Percentiles rank a stretch among this genome's conserved stretches.
Evolutionary conservation across 768 basidiomycete genomes (phyloP).

Genomic region (Symmetrospora coprosmae): DNA sequence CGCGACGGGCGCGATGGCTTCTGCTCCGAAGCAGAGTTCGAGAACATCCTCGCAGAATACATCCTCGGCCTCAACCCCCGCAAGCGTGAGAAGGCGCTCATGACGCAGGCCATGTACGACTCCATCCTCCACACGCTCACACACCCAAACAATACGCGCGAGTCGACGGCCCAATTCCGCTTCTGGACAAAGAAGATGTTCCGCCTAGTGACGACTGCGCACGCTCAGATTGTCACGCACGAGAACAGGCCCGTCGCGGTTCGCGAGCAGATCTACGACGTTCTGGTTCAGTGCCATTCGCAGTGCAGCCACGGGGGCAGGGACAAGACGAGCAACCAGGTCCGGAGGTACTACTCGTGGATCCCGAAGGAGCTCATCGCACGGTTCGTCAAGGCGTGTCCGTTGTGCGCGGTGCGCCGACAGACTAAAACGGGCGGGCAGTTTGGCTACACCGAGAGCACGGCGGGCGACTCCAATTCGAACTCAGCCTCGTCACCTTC

Average conservation of each 20-base stretch:
- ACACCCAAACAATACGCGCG: slow-evolving; percentile 40
- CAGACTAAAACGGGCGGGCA: slow-evolving; percentile 6
- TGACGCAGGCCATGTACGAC: slow-evolving; percentile 57
- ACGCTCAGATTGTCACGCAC: slow-evolving; percentile 48
- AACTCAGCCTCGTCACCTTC: too few relatives aligned
- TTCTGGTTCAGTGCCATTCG: slow-evolving; percentile 59
- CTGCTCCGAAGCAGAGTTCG: slow-evolving; percentile 51
- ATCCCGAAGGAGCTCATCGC: slow-evolving; percentile 68
- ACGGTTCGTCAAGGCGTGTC: slow-evolving; percentile 63
- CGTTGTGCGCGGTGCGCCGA: slow-evolving; percentile 45
- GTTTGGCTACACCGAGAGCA: too few relatives aligned
- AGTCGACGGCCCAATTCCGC: slow-evolving; percentile 54
- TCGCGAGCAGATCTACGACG: slow-evolving; percentile 61
- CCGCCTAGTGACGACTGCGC: slow-evolving; percentile 28
- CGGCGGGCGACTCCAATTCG: too few relatives aligned
- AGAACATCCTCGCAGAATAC: slow-evolving; percentile 49
- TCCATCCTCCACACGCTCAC: slow-evolving; percentile 56
- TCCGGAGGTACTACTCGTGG: slow-evolving; percentile 62
- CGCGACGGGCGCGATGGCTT: slow-evolving; percentile 41
- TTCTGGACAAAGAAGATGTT: slow-evolving; percentile 80
- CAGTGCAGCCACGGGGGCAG: slow-evolving; percentile 57
- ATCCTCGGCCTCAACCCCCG: slow-evolving; percentile 47
- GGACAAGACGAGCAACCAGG: slow-evolving; percentile 57
- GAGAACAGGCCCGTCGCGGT: slow-evolving; percentile 61
- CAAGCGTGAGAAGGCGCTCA: slow-evolving; percentile 55